Evolutionary conservation across 129 eudicot genomes (phyloP).

Genomic region (Helianthus tuberosus): DNA sequence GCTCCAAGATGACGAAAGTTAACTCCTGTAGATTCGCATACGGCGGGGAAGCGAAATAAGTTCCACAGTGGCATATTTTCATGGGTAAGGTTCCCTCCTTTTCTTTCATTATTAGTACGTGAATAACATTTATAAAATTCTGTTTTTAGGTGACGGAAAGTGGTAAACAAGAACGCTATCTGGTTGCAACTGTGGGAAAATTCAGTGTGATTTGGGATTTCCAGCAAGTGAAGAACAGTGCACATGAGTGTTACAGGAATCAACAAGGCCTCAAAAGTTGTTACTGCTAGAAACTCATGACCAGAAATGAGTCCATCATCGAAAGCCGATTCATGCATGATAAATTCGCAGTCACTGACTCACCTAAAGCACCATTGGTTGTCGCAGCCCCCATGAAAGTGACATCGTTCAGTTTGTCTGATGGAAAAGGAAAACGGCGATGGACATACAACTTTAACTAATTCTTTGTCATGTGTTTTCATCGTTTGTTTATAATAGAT

Average conservation of each 20-base stretch:
- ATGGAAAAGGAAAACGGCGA: too few relatives aligned
- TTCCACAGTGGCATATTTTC: slow-evolving; percentile 90
- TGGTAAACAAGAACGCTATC: slow-evolving; percentile 92
- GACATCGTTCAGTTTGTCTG: too few relatives aligned
- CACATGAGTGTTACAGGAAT: slow-evolving; percentile 76
- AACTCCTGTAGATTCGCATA: slow-evolving; percentile 88
- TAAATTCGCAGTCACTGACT: slow-evolving; percentile 56
- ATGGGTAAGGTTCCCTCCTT: slow-evolving; percentile 64
- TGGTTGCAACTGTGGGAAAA: too few relatives aligned
- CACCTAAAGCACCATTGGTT: slow-evolving; percentile 94
- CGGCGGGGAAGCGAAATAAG: slow-evolving; percentile 72
- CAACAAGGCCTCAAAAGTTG: slow-evolving; percentile 98
- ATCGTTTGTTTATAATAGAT: too few relatives aligned
- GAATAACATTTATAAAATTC: background rate
- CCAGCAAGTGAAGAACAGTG: slow-evolving; percentile 94
- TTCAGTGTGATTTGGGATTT: slow-evolving; percentile 95
- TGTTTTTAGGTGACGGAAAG: slow-evolving; percentile 81
- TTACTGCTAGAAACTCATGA: slow-evolving; percentile 82
- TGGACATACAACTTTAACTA: too few relatives aligned
- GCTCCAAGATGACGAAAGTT: slow-evolving; percentile 88
- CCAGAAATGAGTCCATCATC: slow-evolving; percentile 84
- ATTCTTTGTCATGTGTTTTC: too few relatives aligned
- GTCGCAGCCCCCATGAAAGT: slow-evolving; percentile 67
- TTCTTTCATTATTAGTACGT: background rate
- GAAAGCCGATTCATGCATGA: slow-evolving; percentile 98